These are phyloP conservation scores for Candida sanyaensis DNA, from an alignment of 1,139 yeast genomes.

Conservation along the genomic window DNA sequence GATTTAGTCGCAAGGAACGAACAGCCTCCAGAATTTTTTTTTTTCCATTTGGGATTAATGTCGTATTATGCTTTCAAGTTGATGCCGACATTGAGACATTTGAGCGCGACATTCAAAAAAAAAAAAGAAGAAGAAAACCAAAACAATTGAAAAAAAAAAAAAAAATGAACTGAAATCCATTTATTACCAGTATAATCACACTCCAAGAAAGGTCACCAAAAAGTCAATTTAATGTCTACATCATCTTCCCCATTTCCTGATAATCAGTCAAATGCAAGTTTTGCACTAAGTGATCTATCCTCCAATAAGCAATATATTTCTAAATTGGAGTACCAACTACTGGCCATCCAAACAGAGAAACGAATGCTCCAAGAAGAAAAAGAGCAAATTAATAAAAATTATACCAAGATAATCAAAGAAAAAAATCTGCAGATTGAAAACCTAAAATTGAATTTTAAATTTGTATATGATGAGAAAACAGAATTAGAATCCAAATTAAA, in stretches of 20 bases:
- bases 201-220: not conserved
- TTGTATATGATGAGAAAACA: conserved; percentile 56
- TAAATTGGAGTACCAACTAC: conserved; percentile 32
- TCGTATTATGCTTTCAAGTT: not conserved
- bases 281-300: not conserved
- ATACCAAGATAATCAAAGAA: conserved; percentile 29
- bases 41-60: not conserved
- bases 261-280: conserved; percentile 11
- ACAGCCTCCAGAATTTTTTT: not conserved
- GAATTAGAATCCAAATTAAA: conserved; percentile 54
- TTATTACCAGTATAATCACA: no score
- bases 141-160: not conserved
- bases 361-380: conserved; percentile 36
- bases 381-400: conserved; percentile 25
- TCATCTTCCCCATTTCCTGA: conserved; percentile 22
- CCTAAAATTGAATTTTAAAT: conserved; percentile 56
- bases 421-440: conserved; percentile 34
- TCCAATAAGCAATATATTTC: conserved; percentile 20
- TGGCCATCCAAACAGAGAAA: conserved; percentile 34
- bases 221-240: conserved; percentile 4
- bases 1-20: not conserved
- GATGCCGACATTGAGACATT: not conserved
- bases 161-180: no score
- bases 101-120: not conserved
- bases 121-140: not conserved